These are phyloP conservation scores for Orychophragmus violaceus DNA, from an alignment of 345 rosid genomes.

Conservation along the genomic window DNA sequence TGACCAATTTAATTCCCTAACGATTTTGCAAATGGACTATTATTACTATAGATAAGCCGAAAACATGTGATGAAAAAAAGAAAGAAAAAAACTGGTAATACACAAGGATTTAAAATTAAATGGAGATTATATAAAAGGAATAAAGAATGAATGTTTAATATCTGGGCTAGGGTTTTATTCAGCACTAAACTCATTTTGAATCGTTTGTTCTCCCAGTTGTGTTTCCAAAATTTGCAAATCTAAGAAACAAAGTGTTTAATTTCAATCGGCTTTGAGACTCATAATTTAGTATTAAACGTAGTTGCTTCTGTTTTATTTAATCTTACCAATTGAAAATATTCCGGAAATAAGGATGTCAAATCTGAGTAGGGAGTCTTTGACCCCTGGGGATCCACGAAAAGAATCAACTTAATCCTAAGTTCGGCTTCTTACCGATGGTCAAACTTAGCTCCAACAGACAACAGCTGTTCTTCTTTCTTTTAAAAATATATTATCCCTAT, in stretches of 20 bases:
- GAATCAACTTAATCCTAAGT: slow-evolving; percentile 10
- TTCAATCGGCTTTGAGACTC: background rate
- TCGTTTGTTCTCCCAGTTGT: background rate
- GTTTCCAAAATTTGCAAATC: background rate
- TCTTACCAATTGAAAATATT: background rate
- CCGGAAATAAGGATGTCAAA: slow-evolving; percentile 11
- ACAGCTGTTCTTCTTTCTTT: slow-evolving; percentile 15
- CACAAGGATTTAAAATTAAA: background rate
- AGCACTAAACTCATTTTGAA: background rate
- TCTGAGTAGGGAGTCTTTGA: slow-evolving; percentile 28
- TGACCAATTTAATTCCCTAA: no score
- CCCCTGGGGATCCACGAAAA: slow-evolving; percentile 31
- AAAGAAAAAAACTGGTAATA: background rate
- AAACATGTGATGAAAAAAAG: background rate
- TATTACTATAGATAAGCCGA: background rate
- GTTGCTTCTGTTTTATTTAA: background rate
- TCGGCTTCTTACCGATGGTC: slow-evolving; percentile 29
- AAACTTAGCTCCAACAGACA: slow-evolving; percentile 14
- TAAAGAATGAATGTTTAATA: background rate
- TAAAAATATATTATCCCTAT: background rate
- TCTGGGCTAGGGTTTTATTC: background rate
- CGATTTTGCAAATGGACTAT: background rate
- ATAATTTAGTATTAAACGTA: background rate
- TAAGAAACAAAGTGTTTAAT: background rate
- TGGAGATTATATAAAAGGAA: background rate